Conservation (phyloP, 2,329 filamentous ascomycete species). For the Talaromyces sp. region DNA sequence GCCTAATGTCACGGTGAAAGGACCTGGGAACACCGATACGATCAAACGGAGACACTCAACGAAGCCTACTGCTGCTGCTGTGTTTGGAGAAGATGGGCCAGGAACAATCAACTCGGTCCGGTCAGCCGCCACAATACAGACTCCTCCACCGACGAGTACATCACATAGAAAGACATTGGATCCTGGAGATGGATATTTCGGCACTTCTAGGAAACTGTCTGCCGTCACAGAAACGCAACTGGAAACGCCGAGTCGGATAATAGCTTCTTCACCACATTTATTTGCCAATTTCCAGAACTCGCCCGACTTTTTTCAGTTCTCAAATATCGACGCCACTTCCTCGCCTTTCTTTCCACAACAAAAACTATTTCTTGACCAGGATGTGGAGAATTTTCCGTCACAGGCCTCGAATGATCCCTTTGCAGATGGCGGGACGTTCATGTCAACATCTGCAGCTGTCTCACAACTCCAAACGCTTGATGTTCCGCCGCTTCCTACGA, state of each 20-base stretch:
- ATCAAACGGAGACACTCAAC: conserved; percentile 31
- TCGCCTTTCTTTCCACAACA: conserved; percentile 58
- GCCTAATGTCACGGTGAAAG: conserved; percentile 22
- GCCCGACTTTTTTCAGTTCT: conserved; percentile 55
- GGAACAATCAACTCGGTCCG: conserved; percentile 37
- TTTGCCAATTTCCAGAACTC: conserved; percentile 57
- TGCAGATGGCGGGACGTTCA: conserved; percentile 21
- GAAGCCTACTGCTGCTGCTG: conserved; percentile 28
- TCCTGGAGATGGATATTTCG: conserved; percentile 22
- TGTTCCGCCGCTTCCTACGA: conserved; percentile 36
- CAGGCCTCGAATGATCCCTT: conserved; percentile 23
- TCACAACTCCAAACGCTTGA: conserved; percentile 23
- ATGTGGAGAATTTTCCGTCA: conserved; percentile 24
- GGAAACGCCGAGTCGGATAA: conserved; percentile 44
- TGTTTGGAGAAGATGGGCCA: conserved; percentile 30
- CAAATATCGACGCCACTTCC: conserved; percentile 51
- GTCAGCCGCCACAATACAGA: conserved; percentile 55
- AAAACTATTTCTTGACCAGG: conserved; percentile 50
- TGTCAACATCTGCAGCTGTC: conserved; percentile 16
- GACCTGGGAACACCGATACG: conserved; percentile 31
- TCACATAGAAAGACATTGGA: conserved; percentile 47
- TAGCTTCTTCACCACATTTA: conserved; percentile 46
- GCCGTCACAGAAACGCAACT: conserved; percentile 34
- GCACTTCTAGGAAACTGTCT: conserved; percentile 22
- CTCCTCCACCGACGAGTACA: conserved; percentile 59